Percentiles rank a stretch among this genome's conserved stretches.
Conservation (phyloP, 2,329 filamentous ascomycete species). For the Botrytis fragariae region DNA sequence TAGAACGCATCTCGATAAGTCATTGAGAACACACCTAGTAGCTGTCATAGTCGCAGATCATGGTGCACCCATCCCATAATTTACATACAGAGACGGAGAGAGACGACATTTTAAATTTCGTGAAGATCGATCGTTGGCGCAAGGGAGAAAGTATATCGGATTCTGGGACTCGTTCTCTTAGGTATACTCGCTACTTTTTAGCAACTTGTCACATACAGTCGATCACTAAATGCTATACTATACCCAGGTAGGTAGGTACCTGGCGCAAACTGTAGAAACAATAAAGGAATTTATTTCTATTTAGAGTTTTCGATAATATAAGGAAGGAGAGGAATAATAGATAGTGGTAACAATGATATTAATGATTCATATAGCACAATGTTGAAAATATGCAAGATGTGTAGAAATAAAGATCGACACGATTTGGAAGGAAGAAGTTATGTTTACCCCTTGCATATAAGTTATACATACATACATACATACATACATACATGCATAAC, state of each 20-base stretch:
- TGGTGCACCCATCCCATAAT: background rate
- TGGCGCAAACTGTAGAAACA: no score
- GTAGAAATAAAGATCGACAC: no score
- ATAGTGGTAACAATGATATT: background rate
- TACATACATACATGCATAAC: no score
- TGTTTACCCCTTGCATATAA: background rate
- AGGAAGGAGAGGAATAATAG: background rate
- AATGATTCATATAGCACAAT: background rate
- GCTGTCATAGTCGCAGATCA: background rate
- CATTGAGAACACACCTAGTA: background rate
- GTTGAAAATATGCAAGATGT: background rate
- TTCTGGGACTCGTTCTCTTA: background rate
- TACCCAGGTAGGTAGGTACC: background rate
- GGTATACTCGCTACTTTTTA: background rate
- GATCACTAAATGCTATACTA: background rate
- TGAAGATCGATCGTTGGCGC: background rate
- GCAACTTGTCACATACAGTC: background rate
- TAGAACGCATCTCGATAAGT: background rate
- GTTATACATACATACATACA: no score
- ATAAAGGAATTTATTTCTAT: background rate
- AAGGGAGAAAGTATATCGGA: background rate
- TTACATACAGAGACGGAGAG: background rate
- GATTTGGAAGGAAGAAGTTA: background rate
- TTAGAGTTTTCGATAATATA: background rate
- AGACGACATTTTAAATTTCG: background rate